Conservation (phyloP, 176 grass and related monocot species). For the Cenchrus fungigraminus region DNA sequence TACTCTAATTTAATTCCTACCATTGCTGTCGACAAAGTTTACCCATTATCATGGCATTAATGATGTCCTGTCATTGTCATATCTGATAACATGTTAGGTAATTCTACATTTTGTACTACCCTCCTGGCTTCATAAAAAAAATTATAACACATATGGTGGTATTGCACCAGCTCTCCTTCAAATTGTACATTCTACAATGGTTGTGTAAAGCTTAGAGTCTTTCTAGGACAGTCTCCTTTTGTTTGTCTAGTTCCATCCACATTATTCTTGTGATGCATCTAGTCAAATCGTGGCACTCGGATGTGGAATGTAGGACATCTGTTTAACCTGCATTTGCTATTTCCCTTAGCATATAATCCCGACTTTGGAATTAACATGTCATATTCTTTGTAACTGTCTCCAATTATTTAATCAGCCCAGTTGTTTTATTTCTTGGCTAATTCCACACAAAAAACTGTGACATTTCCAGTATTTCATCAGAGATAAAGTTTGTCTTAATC, state of each 20-base stretch:
- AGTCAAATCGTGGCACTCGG: too few species aligned
- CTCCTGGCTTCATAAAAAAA: constrained; percentile 4
- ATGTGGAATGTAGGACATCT: too few species aligned
- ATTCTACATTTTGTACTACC: not conserved
- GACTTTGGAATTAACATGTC: not conserved
- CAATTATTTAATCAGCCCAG: not conserved
- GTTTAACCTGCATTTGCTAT: not conserved
- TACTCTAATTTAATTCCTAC: constrained; percentile 10
- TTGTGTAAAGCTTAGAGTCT: not conserved
- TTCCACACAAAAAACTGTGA: not conserved
- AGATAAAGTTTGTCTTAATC: constrained; percentile 2
- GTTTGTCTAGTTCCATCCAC: not conserved
- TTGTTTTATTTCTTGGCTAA: not conserved
- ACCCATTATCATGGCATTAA: not conserved
- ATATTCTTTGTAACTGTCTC: not conserved
- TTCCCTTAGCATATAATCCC: not conserved
- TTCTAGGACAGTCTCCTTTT: constrained; percentile 28
- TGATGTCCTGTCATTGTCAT: constrained; percentile 16
- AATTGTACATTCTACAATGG: not conserved
- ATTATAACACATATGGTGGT: too few species aligned
- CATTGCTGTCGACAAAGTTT: not conserved
- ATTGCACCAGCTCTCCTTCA: not conserved
- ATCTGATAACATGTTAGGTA: not conserved
- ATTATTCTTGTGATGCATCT: too few species aligned
- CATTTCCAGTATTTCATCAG: not conserved